Conservation (phyloP, 805 yeast genomes). For the Wickerhamomyces mucosus region DNA sequence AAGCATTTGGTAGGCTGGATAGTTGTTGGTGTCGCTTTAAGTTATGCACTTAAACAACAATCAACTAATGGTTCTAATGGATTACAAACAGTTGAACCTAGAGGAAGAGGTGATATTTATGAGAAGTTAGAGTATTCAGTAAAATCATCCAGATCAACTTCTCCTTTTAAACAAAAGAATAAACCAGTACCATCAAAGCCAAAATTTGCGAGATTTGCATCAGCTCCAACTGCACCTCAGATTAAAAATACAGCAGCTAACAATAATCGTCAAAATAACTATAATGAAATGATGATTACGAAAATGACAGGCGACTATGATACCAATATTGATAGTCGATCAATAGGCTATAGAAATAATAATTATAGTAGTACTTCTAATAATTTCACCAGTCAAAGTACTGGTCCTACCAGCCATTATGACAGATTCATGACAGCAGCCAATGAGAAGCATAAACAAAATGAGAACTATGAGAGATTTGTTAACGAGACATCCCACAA, state of each 20-base stretch:
- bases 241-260: conserved; percentile 5
- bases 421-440: conserved; percentile 17
- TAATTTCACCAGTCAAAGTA: no score
- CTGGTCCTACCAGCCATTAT: conserved; percentile 8
- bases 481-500: conserved; percentile 11
- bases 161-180: conserved; percentile 4
- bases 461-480: conserved; percentile 10
- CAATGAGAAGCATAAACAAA: conserved; percentile 8
- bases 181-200: conserved; percentile 5
- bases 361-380: no score
- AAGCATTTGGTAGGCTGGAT: conserved; percentile 12
- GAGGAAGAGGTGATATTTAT: conserved; percentile 3
- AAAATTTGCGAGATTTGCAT: conserved; percentile 4
- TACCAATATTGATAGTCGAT: conserved; percentile 10
- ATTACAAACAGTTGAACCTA: no score
- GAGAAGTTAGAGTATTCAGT: conserved; percentile 17
- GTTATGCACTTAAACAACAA: conserved; percentile 10
- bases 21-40: conserved; percentile 10
- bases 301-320: conserved; percentile 12
- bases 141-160: conserved; percentile 6
- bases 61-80: not conserved
- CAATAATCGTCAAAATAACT: conserved; percentile 1
- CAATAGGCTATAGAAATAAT: no score
- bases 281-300: conserved; percentile 9
- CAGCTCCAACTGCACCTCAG: conserved; percentile 1